Percentiles rank a stretch among this genome's conserved stretches.
phyloP scores from a whole-genome alignment of 2,329 filamentous ascomycete genomes.

The Penicillium sp. region DNA sequence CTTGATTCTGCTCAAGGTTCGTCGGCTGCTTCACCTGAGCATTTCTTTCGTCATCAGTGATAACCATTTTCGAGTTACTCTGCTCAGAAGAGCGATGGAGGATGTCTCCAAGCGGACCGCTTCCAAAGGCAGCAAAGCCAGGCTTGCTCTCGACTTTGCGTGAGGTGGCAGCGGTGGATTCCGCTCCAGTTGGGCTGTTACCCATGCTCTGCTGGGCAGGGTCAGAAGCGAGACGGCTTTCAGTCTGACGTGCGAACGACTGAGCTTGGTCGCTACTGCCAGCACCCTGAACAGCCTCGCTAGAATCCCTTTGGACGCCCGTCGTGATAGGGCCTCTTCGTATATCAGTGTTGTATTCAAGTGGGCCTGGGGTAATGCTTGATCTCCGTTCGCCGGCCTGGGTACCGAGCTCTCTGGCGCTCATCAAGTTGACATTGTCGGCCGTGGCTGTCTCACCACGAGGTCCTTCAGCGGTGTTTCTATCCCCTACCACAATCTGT shows the following conservation, averaged over 20 bases:
- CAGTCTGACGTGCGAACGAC: neutral
- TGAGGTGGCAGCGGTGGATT: neutral
- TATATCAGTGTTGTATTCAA: constrained; percentile 17
- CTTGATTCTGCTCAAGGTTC: neutral
- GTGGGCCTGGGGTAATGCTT: constrained; percentile 2
- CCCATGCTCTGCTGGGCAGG: neutral
- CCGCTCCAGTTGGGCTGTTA: neutral
- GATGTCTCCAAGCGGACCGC: neutral
- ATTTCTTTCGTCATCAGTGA: constrained; percentile 1
- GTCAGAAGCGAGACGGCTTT: too few species aligned
- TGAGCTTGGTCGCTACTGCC: constrained; percentile 3
- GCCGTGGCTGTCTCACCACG: constrained; percentile 4
- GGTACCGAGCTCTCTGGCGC: constrained; percentile 3
- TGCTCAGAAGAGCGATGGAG: neutral
- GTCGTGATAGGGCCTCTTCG: constrained; percentile 16
- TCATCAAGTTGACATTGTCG: constrained; percentile 6
- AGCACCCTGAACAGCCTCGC: constrained; percentile 1
- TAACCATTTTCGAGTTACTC: constrained; percentile 1
- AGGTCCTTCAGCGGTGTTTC: constrained; percentile 1
- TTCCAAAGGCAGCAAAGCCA: neutral
- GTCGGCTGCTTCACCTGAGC: neutral
- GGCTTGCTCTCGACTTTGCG: neutral
- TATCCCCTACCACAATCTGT: constrained; percentile 3
- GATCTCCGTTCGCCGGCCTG: constrained; percentile 5
- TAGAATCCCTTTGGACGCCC: constrained; percentile 8